These are phyloP conservation scores for Tetrapisispora phaffii DNA, from an alignment of 805 yeast genomes.

Conservation along the genomic window DNA sequence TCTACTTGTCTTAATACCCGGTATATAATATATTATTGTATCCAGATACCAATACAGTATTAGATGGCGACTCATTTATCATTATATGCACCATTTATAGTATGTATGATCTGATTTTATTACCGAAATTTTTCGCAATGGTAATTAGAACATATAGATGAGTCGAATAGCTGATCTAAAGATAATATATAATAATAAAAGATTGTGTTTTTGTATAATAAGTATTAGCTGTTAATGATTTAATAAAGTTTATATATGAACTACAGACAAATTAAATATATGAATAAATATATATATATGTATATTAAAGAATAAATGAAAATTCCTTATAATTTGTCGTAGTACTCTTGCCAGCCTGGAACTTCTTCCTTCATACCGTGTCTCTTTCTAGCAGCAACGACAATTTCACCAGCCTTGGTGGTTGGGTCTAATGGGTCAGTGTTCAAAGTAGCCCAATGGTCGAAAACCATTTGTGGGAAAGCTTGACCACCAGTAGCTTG, in stretches of 20 bases:
- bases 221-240: constrained; percentile 6
- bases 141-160: too few species aligned
- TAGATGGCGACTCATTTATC: too few species aligned
- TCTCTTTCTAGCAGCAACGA: constrained; percentile 70
- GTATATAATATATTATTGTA: too few species aligned
- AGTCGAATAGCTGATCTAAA: background rate
- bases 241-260: constrained; percentile 2
- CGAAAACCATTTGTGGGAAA: constrained; percentile 99
- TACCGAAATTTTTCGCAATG: too few species aligned
- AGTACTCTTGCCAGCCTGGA: constrained; percentile 98
- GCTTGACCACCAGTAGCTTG: constrained; percentile 99
- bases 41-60: too few species aligned
- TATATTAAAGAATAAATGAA: background rate
- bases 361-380: constrained; percentile 92
- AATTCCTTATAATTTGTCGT: constrained; percentile 63
- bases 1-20: too few species aligned
- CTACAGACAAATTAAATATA: constrained; percentile 3
- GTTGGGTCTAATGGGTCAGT: constrained; percentile 89
- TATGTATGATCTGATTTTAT: too few species aligned
- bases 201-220: background rate
- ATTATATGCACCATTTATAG: too few species aligned
- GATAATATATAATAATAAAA: too few species aligned
- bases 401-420: constrained; percentile 56
- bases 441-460: constrained; percentile 85
- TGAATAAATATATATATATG: constrained; percentile 1